Percentiles rank a stretch among this genome's conserved stretches.
Evolutionary conservation across 768 basidiomycete genomes (phyloP).

Genomic region (Termitomyces sp.): DNA sequence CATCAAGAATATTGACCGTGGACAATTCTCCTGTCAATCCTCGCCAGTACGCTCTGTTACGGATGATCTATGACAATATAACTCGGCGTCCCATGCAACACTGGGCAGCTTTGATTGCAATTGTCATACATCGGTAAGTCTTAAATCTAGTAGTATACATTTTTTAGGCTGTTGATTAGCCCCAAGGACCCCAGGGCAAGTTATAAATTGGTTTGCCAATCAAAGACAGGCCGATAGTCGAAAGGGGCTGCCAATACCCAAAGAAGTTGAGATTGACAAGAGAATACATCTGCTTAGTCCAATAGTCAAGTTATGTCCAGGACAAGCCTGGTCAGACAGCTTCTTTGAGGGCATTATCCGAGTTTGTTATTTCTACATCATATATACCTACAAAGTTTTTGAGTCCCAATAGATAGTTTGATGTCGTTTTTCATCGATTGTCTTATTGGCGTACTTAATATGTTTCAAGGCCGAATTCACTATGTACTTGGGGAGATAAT

Average conservation of each 20-base stretch:
- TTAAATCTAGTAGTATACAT: background rate
- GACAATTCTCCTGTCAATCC: conserved; percentile 52
- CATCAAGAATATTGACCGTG: conserved; percentile 35
- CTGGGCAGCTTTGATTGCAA: conserved; percentile 54
- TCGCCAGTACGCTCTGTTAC: conserved; percentile 51
- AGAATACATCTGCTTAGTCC: conserved; percentile 43
- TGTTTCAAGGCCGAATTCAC: background rate
- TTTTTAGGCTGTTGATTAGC: background rate
- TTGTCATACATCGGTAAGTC: conserved; percentile 48
- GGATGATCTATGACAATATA: conserved; percentile 61
- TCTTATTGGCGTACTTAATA: background rate
- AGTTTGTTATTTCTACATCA: conserved; percentile 38
- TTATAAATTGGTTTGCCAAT: conserved; percentile 68
- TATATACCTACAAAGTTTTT: background rate
- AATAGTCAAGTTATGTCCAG: conserved; percentile 41
- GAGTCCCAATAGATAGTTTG: background rate
- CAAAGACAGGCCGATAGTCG: conserved; percentile 33
- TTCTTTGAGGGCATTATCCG: conserved; percentile 59
- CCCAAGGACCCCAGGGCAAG: conserved; percentile 49
- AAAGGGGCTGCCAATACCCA: background rate
- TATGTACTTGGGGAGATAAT: background rate
- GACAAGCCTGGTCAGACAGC: conserved; percentile 46
- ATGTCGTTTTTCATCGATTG: no score
- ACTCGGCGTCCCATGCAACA: conserved; percentile 59
- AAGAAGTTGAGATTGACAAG: background rate